Evolutionary conservation across 139 green algal species (phyloP), one percentile per base, ranked within the genome.

Genomic region (Pseudopediastrum boryanum): DNA sequence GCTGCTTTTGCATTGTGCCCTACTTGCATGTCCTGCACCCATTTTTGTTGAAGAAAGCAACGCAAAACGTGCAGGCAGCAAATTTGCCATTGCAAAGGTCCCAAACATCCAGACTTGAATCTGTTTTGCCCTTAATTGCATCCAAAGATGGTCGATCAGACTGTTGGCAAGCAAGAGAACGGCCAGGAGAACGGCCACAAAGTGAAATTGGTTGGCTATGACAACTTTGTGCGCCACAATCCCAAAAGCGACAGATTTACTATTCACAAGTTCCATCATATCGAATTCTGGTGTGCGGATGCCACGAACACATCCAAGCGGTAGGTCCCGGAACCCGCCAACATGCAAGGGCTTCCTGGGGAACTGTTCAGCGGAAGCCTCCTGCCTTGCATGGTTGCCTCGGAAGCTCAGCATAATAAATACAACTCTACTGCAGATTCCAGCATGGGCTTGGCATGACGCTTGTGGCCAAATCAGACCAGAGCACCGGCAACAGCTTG

Each of bases 241-340:
- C 92, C 92, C 8, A 43, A 38, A 10, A 90, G 73, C 56, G 95
- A 98, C 83, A 78, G 68, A 46, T 98, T 98, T 51, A 9, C 77
- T 2, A 79, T 95, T 21, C 72, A 89, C 13, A 72, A 87, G 25
- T 99, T 99, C 56, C 93, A 99, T 66, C 93, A 98, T 78, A 72
- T 99, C 21, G 96, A 99, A 79, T 98, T 98, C 58, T 99, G 89
- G 88, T 95, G 87, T 63, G 76, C 84, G 8, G 96, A 99, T 56
- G 96, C 96, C 13, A 98, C 92, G 2, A 97, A 85, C 65, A 92
- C 91, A 0, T 90, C 83, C 77, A 93, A 90, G 58, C 83, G 91
- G 91, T 9, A 66, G 58, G 33, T 43, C 52, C 44, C 38, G 50
- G 2, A n/a, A 8, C 62, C 62, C 4, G 12, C 33, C 62, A 70